These are phyloP conservation scores for Malassezia psittaci DNA, from an alignment of 1,284 basidiomycete species.

Conservation along the genomic window DNA sequence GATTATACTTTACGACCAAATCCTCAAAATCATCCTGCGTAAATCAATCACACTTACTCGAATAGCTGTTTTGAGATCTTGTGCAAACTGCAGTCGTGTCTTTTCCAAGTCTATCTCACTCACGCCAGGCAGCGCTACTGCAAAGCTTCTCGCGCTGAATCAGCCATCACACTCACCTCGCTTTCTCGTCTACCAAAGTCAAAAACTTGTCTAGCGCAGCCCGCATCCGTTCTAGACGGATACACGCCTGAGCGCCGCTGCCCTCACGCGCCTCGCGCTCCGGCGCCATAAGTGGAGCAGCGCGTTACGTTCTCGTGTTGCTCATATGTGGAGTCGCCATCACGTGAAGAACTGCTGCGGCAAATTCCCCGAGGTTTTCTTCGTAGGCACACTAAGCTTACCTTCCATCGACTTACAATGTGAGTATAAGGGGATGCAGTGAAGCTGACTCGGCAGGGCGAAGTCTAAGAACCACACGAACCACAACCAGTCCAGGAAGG, in stretches of 20 bases:
- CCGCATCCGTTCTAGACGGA: constrained; percentile 28
- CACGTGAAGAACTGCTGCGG: constrained; percentile 19
- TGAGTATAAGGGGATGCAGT: background rate
- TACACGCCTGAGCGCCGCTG: background rate
- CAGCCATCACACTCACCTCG: constrained; percentile 11
- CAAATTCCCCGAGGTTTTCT: constrained; percentile 18
- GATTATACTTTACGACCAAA: constrained; percentile 26
- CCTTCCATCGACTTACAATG: constrained; percentile 10
- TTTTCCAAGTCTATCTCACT: constrained; percentile 24
- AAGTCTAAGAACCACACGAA: constrained; percentile 46
- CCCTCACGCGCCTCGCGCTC: background rate
- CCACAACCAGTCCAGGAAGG: constrained; percentile 60
- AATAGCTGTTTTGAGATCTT: constrained; percentile 30
- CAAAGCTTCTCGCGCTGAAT: constrained; percentile 19
- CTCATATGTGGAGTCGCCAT: background rate
- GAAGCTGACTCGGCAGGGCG: constrained; percentile 24
- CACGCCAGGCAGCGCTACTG: constrained; percentile 24
- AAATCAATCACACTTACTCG: background rate
- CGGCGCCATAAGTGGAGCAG: background rate
- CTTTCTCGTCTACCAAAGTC: constrained; percentile 31
- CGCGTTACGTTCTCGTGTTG: constrained; percentile 2
- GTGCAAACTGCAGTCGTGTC: constrained; percentile 26
- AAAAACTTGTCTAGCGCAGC: constrained; percentile 32
- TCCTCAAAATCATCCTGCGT: constrained; percentile 24
- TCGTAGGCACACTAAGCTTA: background rate